These are phyloP conservation scores for Corchorus capsularis DNA, from an alignment of 345 rosid genomes.

Conservation along the genomic window DNA sequence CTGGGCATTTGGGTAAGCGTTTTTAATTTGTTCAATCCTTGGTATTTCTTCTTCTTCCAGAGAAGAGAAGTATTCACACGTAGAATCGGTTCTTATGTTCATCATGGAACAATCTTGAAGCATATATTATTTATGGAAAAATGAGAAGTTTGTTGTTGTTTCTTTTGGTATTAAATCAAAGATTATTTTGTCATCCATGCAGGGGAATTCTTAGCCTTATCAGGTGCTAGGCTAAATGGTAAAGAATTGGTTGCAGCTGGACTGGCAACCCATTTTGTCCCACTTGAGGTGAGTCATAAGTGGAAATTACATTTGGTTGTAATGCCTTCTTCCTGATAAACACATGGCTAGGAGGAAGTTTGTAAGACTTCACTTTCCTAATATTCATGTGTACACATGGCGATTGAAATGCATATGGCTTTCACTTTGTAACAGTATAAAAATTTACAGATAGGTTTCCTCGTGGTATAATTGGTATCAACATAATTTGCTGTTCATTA, in stretches of 20 bases:
- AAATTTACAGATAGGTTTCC: background rate
- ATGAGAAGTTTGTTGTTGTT: background rate
- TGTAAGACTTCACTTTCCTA: background rate
- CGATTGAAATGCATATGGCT: background rate
- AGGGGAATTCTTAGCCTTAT: slow-evolving; percentile 92
- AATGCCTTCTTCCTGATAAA: background rate
- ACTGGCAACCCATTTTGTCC: slow-evolving; percentile 90
- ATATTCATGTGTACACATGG: background rate
- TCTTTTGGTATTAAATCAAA: background rate
- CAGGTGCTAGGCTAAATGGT: slow-evolving; percentile 84
- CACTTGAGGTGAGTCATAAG: slow-evolving; percentile 54
- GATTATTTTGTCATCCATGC: slow-evolving; percentile 20
- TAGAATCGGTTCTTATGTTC: background rate
- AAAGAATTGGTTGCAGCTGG: slow-evolving; percentile 79
- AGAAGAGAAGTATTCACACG: slow-evolving; percentile 1
- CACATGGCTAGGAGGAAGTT: background rate
- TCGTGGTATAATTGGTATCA: background rate
- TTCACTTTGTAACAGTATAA: background rate
- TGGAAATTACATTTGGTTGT: slow-evolving; percentile 10
- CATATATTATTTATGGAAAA: background rate
- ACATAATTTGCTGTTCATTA: background rate
- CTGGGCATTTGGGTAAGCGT: slow-evolving; percentile 78
- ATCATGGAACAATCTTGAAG: background rate
- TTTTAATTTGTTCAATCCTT: background rate
- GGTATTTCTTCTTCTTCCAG: background rate